These are phyloP conservation scores for Pythium dissimile DNA, from an alignment of 352 stramenopile genomes.

Conservation along the genomic window DNA sequence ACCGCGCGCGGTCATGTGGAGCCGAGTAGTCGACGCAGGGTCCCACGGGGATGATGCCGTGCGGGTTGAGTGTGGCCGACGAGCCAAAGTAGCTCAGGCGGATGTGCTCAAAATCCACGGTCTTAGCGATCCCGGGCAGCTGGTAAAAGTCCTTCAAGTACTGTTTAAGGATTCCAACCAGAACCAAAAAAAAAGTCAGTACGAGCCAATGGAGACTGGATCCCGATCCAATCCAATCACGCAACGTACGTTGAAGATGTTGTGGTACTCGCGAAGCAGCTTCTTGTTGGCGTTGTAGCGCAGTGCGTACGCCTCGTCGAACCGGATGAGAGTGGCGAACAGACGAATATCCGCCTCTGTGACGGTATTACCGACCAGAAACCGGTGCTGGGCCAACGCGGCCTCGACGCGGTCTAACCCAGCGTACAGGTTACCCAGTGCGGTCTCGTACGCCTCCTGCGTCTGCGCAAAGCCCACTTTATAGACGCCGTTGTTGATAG, in stretches of 20 bases:
- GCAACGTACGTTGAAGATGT: slow-evolving; percentile 63
- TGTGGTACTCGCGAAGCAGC: slow-evolving; percentile 74
- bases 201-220: too few species aligned
- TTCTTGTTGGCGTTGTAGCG: slow-evolving; percentile 85
- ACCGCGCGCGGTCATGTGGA: slow-evolving; percentile 33
- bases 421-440: slow-evolving; percentile 79
- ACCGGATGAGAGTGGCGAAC: slow-evolving; percentile 92
- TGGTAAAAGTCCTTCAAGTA: slow-evolving; percentile 53
- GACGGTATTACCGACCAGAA: slow-evolving; percentile 63
- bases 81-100: slow-evolving; percentile 52
- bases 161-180: slow-evolving; percentile 23
- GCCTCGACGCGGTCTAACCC: slow-evolving; percentile 81
- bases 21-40: slow-evolving; percentile 24
- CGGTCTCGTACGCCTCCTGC: slow-evolving; percentile 86
- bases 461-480: slow-evolving; percentile 51
- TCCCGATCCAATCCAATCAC: background rate
- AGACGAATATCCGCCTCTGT: slow-evolving; percentile 88
- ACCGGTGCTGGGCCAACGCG: slow-evolving; percentile 72
- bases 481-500: slow-evolving; percentile 92
- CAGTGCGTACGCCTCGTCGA: slow-evolving; percentile 91
- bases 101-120: slow-evolving; percentile 45
- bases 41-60: slow-evolving; percentile 38
- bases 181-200: slow-evolving; percentile 1
- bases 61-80: slow-evolving; percentile 47
- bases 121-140: slow-evolving; percentile 33